These are phyloP conservation scores for Xylaria flabelliformis DNA, from an alignment of 495 filamentous ascomycete genomes.

Conservation along the genomic window DNA sequence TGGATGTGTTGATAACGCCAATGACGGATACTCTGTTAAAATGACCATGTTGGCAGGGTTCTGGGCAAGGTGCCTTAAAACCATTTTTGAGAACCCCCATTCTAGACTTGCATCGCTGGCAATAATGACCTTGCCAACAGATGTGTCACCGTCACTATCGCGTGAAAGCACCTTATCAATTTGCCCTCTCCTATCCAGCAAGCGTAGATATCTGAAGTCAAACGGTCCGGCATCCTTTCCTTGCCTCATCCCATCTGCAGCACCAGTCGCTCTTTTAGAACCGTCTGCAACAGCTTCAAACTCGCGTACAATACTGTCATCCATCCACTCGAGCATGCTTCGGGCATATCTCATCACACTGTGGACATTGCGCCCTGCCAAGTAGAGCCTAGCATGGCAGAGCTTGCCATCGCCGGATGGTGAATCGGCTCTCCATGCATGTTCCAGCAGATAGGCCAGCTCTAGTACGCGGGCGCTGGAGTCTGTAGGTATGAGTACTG, in stretches of 20 bases:
- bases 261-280: slow-evolving; percentile 52
- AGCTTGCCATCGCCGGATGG: slow-evolving; percentile 67
- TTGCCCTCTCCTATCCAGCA: slow-evolving; percentile 77
- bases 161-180: slow-evolving; percentile 66
- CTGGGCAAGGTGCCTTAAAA: slow-evolving; percentile 73
- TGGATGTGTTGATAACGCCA: slow-evolving; percentile 42
- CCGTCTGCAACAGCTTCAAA: slow-evolving; percentile 78
- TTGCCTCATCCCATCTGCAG: slow-evolving; percentile 43
- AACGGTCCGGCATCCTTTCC: slow-evolving; percentile 73
- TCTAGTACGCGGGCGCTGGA: slow-evolving; percentile 95
- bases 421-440: slow-evolving; percentile 77
- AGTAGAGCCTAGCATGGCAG: slow-evolving; percentile 72
- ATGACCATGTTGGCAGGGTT: slow-evolving; percentile 83
- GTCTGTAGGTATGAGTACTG: slow-evolving; percentile 94
- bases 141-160: slow-evolving; percentile 44
- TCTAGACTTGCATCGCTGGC: slow-evolving; percentile 88
- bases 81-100: slow-evolving; percentile 94
- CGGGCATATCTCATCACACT: slow-evolving; percentile 86
- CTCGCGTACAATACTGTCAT: slow-evolving; percentile 87
- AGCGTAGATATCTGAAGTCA: slow-evolving; percentile 83
- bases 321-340: slow-evolving; percentile 99
- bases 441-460: slow-evolving; percentile 88
- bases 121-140: slow-evolving; percentile 76
- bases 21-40: slow-evolving; percentile 71
- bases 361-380: slow-evolving; percentile 79